Evolutionary conservation across 225 moss, liverwort and hornwort genomes (phyloP), one percentile per base, ranked within the genome.

Genomic region (Rhytidiadelphus loreus): DNA sequence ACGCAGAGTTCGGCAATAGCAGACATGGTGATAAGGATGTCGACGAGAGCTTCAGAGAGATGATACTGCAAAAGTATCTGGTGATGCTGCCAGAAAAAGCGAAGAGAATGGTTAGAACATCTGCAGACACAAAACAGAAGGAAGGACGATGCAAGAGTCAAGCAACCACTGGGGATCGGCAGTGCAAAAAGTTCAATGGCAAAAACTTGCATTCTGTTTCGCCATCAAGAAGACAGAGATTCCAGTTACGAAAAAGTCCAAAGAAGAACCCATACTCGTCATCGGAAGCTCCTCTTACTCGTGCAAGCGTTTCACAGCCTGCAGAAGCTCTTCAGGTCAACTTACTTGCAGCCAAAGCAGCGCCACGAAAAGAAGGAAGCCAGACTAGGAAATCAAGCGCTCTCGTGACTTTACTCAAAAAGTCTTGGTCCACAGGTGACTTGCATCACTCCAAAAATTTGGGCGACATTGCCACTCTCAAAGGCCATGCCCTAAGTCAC

Each of bases 51-150:
- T 83, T 91, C 62, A 85, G 83, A 75, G 80, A 90, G 90, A 91
- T 93, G 89, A 89, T 94, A 80, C 32, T 92, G 77, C 91, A 93
- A 48, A 94, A 92, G 72, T 91, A 94, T 66, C 76, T 94, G 83
- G 86, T 94, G 52, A 86, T 89, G 88, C 46, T 76, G 56, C 91
- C 91, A 78, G 87, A 56, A 21, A 90, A 91, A 64, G 61, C 53
- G 56, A 87, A 75, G 64, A 88, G 88, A 55, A 50, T 30, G 46
- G 74, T 30, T 41, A 68, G 66, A 83, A 68, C 74, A 41, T 83
- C 85, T 28, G 71, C 68, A 78, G 89, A 83, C 44, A 35, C 48
- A 22, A 87, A 83, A 50, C 86, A 86, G 66, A 88, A 80, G 61
- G 74, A 86, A 77, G 75, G 78, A 79, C 91, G 44, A 84, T 59